Evolutionary conservation across 352 stramenopile species (phyloP).

Genomic region (Globisporangium solare): DNA sequence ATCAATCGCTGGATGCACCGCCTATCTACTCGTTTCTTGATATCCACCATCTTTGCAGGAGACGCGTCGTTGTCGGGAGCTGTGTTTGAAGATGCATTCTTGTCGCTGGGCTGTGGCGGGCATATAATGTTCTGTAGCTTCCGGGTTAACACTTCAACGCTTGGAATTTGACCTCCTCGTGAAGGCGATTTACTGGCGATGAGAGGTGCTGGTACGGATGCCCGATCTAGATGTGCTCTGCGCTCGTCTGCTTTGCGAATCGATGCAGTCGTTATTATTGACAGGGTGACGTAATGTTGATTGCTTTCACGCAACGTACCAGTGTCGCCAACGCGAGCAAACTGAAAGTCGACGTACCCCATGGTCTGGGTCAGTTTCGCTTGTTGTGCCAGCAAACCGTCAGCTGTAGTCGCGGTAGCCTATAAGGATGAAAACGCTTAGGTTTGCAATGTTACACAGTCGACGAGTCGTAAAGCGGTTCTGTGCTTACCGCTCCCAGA

Average conservation of each 20-base stretch:
- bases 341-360: conserved; percentile 38
- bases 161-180: conserved; percentile 10
- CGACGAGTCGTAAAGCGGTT: not conserved
- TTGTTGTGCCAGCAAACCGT: conserved; percentile 45
- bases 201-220: not conserved
- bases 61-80: not conserved
- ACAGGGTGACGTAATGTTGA: no score
- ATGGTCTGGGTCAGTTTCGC: conserved; percentile 35
- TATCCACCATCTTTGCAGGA: conserved; percentile 17
- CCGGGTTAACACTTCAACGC: conserved; percentile 19
- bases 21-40: conserved; percentile 32
- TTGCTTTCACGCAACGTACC: conserved; percentile 12
- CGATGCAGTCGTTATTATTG: not conserved
- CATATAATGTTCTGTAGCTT: conserved; percentile 32
- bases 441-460: not conserved
- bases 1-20: conserved; percentile 40
- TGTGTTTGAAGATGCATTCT: not conserved
- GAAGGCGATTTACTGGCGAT: not conserved
- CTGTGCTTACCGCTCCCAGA: conserved; percentile 38
- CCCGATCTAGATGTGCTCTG: not conserved
- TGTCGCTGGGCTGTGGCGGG: conserved; percentile 1
- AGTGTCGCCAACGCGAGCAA: conserved; percentile 17
- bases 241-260: not conserved
- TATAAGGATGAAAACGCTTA: conserved; percentile 6
- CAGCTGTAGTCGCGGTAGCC: conserved; percentile 36